Evolutionary conservation across 306 rosid genomes (phyloP), one percentile per base, ranked within the genome.

Genomic region (Vicia villosa): DNA sequence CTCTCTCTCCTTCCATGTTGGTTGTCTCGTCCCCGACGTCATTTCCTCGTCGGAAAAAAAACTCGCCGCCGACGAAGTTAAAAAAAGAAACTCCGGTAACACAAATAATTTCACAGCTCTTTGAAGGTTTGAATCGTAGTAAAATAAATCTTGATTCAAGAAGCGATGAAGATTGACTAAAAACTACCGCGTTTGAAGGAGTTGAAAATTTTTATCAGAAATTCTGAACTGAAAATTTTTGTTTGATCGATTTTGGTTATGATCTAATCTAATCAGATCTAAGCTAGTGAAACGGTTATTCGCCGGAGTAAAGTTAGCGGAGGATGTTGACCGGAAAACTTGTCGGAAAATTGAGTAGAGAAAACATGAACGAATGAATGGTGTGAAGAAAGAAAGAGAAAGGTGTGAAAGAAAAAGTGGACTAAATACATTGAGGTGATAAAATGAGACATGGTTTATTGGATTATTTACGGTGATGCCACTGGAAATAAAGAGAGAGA

Each of bases 1-100:
- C 80, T 92, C 98, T 37, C 98, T 85, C 86, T 89, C 98, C 87
- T 84, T 87, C 95, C 89, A 89, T 14, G 96, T 86, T 5, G 96
- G 98, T 43, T 84, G 81, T 72, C 96, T 82, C 62, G 84, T 70
- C 75, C 96, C 97, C 47, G 89, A 77, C 82, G 96, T 85, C 97
- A 91, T 91, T 82, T 43, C 79, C 41, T 36, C 67, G 40, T 41
- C 68, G 28, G 50, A 40, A 38, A 49, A 32, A 56, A 40, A 36
- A 8, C 63, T 63, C 72, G 28, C 73, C 63, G 58, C 47, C 58
- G 5, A 40, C 8, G 16, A 66, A 43, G 63, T n/a, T n/a, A 55
- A 65, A 54, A 36, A 40, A 17, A 5, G 5, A 68, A 32, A 62
- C 56, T 16, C 49, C 20, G 59, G 26, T 17, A n/a, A 45, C 38